Evolutionary conservation across 208 protist genomes (phyloP).

Genomic region (Novymonas esmeraldas): DNA sequence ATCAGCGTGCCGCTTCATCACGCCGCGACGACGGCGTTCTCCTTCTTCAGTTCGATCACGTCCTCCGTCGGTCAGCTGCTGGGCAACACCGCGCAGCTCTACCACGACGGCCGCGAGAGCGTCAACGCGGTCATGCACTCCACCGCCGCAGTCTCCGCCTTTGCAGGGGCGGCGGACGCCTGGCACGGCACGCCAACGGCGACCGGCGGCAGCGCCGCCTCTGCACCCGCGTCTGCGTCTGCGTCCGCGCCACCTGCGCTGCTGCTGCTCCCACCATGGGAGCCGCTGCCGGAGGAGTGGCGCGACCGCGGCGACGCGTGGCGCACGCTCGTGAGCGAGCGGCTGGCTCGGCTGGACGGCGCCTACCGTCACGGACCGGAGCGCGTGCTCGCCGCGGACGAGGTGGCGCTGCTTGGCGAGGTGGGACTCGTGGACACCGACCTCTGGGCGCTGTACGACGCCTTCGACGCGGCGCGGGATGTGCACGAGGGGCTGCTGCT

Average conservation of each 20-base stretch:
- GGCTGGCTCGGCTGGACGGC: conserved; percentile 53
- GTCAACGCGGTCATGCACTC: conserved; percentile 9
- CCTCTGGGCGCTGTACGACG: conserved; percentile 35
- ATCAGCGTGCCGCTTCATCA: conserved; percentile 68
- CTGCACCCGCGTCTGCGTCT: background rate
- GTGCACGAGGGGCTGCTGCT: conserved; percentile 69
- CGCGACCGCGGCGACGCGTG: conserved; percentile 50
- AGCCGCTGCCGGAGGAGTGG: conserved; percentile 62
- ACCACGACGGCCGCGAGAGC: conserved; percentile 56
- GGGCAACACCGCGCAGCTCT: conserved; percentile 38
- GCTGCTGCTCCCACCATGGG: conserved; percentile 59
- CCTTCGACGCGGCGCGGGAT: conserved; percentile 65
- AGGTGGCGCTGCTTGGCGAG: conserved; percentile 59
- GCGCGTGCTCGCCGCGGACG: conserved; percentile 45
- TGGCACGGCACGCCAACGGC: conserved; percentile 5
- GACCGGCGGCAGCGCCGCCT: background rate
- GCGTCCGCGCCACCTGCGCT: background rate
- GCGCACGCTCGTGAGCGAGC: conserved; percentile 47
- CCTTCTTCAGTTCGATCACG: conserved; percentile 61
- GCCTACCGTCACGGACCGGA: conserved; percentile 70
- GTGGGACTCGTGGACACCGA: conserved; percentile 50
- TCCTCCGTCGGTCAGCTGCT: conserved; percentile 57
- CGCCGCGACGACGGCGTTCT: conserved; percentile 56
- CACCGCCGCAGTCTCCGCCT: background rate
- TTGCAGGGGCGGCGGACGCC: background rate